Evolutionary conservation across 345 rosid genomes (phyloP), one percentile per base, ranked within the genome.

Genomic region (Dipteronia sinensis): DNA sequence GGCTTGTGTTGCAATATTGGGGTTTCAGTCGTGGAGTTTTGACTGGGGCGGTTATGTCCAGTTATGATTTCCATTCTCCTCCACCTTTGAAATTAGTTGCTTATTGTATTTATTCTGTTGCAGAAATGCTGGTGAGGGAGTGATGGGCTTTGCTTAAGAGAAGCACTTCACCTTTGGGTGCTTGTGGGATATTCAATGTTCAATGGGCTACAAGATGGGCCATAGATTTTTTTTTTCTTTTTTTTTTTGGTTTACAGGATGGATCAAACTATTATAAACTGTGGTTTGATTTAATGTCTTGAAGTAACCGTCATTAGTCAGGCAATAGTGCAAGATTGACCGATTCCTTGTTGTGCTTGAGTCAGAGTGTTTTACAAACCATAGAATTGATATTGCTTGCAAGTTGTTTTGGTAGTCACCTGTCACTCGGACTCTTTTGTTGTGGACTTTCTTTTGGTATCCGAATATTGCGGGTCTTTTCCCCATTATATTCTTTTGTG

Each of bases 121-220:
- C 92, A 90, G 94, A 90, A 87, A 81, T 83, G 86, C 87, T 76
- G 86, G 83, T 82, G 88, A 87, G 90, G 77, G 81, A 82, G 82
- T 85, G 83, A 76, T 85, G 86, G 82, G 78, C 88, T 83, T 87
- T 86, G 88, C 86, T 82, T 88, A 80, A 84, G 83, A 85, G 88
- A 82, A 80, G 83, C 85, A 80, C 74, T 79, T 80, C 83, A 67
- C 82, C 86, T 77, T 87, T 87, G 82, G 87, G 83, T 88, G 87
- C 86, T 81, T 86, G 81, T 82, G 86, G 85, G 65, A 78, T 74
- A 78, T 38, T 76, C 83, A 77, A 47, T 86, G 65, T 83, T 78
- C 82, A 78, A 68, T 84, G 81, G 87, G 83, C 81, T 79, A 62
- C 84, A 61, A 63, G 80, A 77, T 78, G 74, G 84, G 75, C 81